Evolutionary conservation across 768 basidiomycete genomes (phyloP), one percentile per base, ranked within the genome.

Genomic region (Mycena galopus): DNA sequence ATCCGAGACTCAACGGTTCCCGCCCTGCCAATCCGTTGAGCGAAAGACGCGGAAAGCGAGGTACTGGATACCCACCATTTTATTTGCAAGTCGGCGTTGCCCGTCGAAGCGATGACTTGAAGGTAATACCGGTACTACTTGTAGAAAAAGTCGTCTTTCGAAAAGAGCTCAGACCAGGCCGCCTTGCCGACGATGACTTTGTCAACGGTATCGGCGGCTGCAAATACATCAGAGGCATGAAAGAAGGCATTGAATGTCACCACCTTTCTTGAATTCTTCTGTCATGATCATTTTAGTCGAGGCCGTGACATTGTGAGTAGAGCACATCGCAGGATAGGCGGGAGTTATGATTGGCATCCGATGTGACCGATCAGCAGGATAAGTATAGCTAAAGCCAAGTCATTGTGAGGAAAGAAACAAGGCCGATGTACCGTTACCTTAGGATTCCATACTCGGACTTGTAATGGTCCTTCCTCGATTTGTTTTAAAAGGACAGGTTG

Each of bases 271-370:
- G 81, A 98, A 96, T 78, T 99, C 98, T 76, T 95, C 92, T 0
- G 94, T 97, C 87, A 98, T 96, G 65, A 99, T 94, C 88, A 93
- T 92, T 83, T 98, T 96, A 6, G 97, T 99, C 11, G 96, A 98
- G 51, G 91, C 90, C 62, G 96, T 96, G 71, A 99, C 97, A 77
- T 99, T 99, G 84, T 99, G 98, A 21, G 98, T 99, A 29, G 97
- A 91, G 81, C 97, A 99, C 97, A 99, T 99, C 8, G 97, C 93
- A 56, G 98, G 98, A 82, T 98, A 99, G 14, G 98, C 97, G 4
- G 98, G 98, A 2, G 98, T 99, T 77, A 99, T 99, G 78, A 99
- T 98, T 16, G 98, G 98, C 98, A 99, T 99, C 75, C 96, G 90
- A 83, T 99, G 98, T n/a, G 94, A 89, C 69, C 94, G 88, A 81